Conservation (phyloP, 2,329 filamentous ascomycete genomes). For the Orbilia javanica region DNA sequence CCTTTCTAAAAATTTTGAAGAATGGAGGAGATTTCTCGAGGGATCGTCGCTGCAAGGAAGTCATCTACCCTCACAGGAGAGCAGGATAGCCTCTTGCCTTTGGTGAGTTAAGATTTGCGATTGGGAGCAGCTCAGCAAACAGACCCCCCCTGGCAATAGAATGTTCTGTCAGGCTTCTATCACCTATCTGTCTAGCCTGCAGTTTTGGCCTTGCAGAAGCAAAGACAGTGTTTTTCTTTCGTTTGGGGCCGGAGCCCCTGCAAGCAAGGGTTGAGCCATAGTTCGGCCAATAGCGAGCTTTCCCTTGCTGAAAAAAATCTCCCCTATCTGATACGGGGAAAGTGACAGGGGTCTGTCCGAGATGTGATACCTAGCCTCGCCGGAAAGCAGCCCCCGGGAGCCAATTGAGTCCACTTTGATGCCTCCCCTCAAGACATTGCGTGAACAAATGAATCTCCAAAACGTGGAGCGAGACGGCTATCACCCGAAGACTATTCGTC, state of each 20-base stretch:
- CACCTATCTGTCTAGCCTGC: conserved; percentile 54
- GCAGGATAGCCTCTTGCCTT: conserved; percentile 16
- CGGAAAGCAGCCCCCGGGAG: conserved; percentile 28
- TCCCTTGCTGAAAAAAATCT: conserved; percentile 50
- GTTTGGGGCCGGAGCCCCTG: conserved; percentile 52
- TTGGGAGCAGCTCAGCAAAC: conserved; percentile 38
- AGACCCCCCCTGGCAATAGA: conserved; percentile 53
- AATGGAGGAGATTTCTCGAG: conserved; percentile 32
- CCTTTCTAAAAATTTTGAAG: conserved; percentile 43
- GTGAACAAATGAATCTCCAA: conserved; percentile 45
- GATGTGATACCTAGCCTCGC: conserved; percentile 47
- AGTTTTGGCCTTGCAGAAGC: conserved; percentile 41
- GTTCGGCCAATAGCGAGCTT: conserved; percentile 45
- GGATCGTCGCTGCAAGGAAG: conserved; percentile 41
- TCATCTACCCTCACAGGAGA: conserved; percentile 25
- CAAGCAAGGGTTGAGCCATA: conserved; percentile 35
- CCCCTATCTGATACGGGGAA: conserved; percentile 58
- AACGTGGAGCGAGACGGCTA: conserved; percentile 54
- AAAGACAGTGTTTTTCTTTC: conserved; percentile 37
- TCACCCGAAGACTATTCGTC: conserved; percentile 46
- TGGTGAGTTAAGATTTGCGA: conserved; percentile 50
- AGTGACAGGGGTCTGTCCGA: conserved; percentile 38
- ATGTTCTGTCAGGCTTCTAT: conserved; percentile 58
- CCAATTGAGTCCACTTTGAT: conserved; percentile 14
- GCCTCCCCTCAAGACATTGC: conserved; percentile 22